Conservation (phyloP, 495 filamentous ascomycete genomes). For the Penicillium malachiteum region DNA sequence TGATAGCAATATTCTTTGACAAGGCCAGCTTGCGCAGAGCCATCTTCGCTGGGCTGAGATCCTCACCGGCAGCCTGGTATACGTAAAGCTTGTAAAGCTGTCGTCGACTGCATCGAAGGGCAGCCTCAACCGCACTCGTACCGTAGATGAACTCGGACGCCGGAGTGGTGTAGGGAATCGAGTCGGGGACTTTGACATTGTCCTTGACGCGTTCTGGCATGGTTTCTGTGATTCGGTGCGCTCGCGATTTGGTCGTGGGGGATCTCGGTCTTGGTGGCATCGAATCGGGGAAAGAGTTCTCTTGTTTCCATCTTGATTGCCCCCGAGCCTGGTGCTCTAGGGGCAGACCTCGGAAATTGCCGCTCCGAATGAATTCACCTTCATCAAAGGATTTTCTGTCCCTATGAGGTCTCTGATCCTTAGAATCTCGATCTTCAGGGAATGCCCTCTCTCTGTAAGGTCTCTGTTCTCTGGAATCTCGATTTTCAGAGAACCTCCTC, state of each 20-base stretch:
- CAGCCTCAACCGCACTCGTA: conserved; percentile 74
- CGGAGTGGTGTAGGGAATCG: conserved; percentile 77
- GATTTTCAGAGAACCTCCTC: no score
- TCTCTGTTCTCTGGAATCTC: background rate
- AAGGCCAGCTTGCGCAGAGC: conserved; percentile 58
- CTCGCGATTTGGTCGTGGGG: conserved; percentile 8
- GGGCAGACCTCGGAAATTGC: conserved; percentile 31
- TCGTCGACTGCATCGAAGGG: conserved; percentile 64
- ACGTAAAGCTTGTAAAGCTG: conserved; percentile 84
- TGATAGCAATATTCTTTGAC: conserved; percentile 51
- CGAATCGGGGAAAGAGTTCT: background rate
- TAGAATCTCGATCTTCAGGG: background rate
- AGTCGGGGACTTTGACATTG: conserved; percentile 47
- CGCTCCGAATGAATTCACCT: conserved; percentile 35
- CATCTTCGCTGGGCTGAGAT: conserved; percentile 37
- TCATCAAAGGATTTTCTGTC: conserved; percentile 26
- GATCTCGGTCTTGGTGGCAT: conserved; percentile 3
- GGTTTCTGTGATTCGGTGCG: conserved; percentile 28
- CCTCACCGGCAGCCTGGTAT: conserved; percentile 50
- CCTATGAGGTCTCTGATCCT: background rate
- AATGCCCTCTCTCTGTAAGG: background rate
- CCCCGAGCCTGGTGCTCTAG: conserved; percentile 22
- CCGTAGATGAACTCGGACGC: conserved; percentile 93
- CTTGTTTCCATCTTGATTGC: conserved; percentile 4
- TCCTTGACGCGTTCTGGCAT: conserved; percentile 41